Evolutionary conservation across 2,329 filamentous ascomycete species (phyloP), one percentile per base, ranked within the genome.

Genomic region (Harringtonia aguacate): DNA sequence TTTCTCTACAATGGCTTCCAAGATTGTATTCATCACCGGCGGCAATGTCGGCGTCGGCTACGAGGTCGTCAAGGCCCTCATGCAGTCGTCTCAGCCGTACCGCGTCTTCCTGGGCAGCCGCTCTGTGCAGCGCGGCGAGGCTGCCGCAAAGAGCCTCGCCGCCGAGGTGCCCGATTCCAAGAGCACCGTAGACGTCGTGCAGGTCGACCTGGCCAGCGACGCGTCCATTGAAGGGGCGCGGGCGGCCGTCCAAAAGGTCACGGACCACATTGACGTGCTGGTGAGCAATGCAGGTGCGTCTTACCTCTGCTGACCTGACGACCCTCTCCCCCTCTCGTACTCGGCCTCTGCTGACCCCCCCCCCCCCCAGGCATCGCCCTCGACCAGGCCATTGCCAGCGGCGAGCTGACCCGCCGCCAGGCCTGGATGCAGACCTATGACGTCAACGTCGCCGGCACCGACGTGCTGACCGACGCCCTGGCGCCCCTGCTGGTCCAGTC

Each of bases 401-500:
- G 36, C 14, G n/a, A 33, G 20, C 9, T 55, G 38, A 48, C 53
- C 18, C 52, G 64, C 15, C 66, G 72, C 13, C 58, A 65, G 29
- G 53, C 59, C 18, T 71, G 66, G 53, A 70, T 68, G 50, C 61
- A 64, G 40, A 55, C 66, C 6, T 75, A 64, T 54, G 61, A 75
- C 39, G 58, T 72, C 49, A 78, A 78, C 52, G 66, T 72, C 5
- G 55, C 69, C 0, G 67, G 72, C 17, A 64, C 68, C 0, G 60
- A 68, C 20, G 57, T 66, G 27, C 50, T 67, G 15, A 70, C 68
- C 0, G 50, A 58, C 5, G 54, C 56, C 0, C 64, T 68, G 44
- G 49, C 58, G 14, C 70, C 72, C 0, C 56, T 77, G 1, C 61
- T 77, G 0, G 55, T 75, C 14, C 58, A 63, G 36, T 65, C 66